Conservation (phyloP, 257 asterid species). For the Ocimum tenuiflorum region DNA sequence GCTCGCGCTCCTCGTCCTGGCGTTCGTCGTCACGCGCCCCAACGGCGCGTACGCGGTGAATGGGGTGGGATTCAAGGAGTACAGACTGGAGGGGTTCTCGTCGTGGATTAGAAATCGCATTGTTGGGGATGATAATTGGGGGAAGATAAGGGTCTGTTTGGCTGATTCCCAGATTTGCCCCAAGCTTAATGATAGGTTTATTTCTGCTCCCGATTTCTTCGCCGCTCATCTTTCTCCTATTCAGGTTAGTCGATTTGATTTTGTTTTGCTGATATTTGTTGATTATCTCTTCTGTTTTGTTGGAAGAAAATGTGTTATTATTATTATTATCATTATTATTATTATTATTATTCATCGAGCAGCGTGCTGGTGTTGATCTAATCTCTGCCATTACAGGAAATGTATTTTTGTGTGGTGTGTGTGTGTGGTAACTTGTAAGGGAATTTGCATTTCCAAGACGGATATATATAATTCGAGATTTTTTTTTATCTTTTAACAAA, state of each 20-base stretch:
- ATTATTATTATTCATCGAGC: no score
- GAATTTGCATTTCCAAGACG: no score
- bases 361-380: no score
- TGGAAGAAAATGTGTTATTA: no score
- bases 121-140: conserved; percentile 52
- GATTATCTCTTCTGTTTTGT: no score
- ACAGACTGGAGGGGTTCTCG: conserved; percentile 61
- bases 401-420: no score
- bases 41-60: conserved; percentile 53
- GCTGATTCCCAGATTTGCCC: conserved; percentile 54
- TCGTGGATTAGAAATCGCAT: conserved; percentile 67
- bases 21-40: conserved; percentile 78
- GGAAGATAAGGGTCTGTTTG: conserved; percentile 77
- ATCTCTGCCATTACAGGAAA: no score
- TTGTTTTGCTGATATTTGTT: no score
- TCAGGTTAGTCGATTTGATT: conserved; percentile 33
- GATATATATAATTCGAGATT: no score
- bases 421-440: no score
- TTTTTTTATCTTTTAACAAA: no score
- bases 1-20: conserved; percentile 56
- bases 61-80: conserved; percentile 53
- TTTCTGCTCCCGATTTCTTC: conserved; percentile 58
- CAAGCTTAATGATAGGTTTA: conserved; percentile 37
- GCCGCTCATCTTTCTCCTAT: conserved; percentile 74
- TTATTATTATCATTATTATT: no score